Evolutionary conservation across 2,329 filamentous ascomycete genomes (phyloP), one percentile per base, ranked within the genome.

Genomic region (Ophidiomyces ophidiicola): DNA sequence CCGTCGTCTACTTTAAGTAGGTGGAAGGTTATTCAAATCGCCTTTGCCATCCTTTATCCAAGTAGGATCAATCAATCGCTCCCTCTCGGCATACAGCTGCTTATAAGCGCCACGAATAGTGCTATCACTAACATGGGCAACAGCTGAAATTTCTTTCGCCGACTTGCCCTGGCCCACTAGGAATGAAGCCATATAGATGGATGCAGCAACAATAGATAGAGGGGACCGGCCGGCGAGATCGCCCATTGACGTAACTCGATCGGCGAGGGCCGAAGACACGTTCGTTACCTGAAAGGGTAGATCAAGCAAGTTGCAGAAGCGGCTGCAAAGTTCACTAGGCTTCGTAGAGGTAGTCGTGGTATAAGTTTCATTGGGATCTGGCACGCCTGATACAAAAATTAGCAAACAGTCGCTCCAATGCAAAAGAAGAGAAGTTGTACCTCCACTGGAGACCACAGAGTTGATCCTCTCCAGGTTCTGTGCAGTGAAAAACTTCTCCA

Each of bases 101-200:
- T 90, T 90, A 68, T 96, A 98, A 0, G 88, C 87, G 18, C 84
- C 92, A 53, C 92, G 87, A 52, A 98, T 94, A 0, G 90, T 98
- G 40, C 90, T 87, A 55, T 98, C 92, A 57, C 86, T 94, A 19
- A 98, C 90, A 48, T 85, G 84, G 1, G 83, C 85, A 12, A 90
- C 80, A 17, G 64, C 61, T 4, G 85, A 82, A 51, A 98, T 94
- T 45, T 92, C 82, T 59, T 87, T 87, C n/a, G 85, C 81, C 5
- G 75, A 69, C 53, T 82, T 82, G 14, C 76, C 69, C 49, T 90
- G 75, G 41, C 80, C 82, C 66, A 94, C 80, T 25, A 96, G 71
- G 54, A 88, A 78, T 20, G 84, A 86, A 3, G 88, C 82, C 77
- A 96, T 90, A 69, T 90, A 98, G 60, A 98, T 94, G 59, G 86